Base-by-base conservation (phyloP, 495 filamentous ascomycete species). In the Penicillium bovifimosum region DNA sequence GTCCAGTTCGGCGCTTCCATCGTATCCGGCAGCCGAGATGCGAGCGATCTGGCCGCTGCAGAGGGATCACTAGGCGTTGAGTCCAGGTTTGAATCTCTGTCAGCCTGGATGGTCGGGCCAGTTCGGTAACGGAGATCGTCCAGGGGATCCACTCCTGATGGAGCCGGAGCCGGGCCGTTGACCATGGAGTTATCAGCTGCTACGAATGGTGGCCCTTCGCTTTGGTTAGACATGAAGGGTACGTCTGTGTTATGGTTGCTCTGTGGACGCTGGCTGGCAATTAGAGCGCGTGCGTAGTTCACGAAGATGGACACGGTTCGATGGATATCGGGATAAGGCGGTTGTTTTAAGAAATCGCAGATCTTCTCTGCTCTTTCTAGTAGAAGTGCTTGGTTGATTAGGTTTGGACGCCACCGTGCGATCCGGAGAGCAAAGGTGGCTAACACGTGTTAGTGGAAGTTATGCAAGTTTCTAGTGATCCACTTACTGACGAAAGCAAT, bases 401-500 rank as follows among this genome's bases (percentile, higher is more conserved):
- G 33, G 39, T 59, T 67, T 27, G 71, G 71, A 27, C 67, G 65
- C 71, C 71, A 74, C 14, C 71, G 56, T 6, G 71, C 71, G 24
- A 74, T 68, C 18, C 71, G 62, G 16, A 74, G 56, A 10, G 69
- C 68, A 43, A 73, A 74, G 16, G 71, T 74, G 24, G 69, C 71
- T 74, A 16, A 11, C 2, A 11, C 11, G 5, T 14, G 11, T 61
- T 47, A 52, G 41, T 35, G 24, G 35, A 17, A 4, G 29, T 1
- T 45, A 9, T 24, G 14, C 3, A 17, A 26, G 24, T 13, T 6
- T 6, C 17, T 16, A 5, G 16, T 11, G 43, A 16, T 13, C 13
- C 20, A 72, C 71, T 68, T 60, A 74, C 71, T 70, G 38, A 74
- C 67, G 56, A 74, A 74, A 1, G 71, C 69, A 28, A 74, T 66